These are phyloP conservation scores for Cercospora nicotianae DNA, from an alignment of 2,329 filamentous ascomycete species.

Conservation along the genomic window DNA sequence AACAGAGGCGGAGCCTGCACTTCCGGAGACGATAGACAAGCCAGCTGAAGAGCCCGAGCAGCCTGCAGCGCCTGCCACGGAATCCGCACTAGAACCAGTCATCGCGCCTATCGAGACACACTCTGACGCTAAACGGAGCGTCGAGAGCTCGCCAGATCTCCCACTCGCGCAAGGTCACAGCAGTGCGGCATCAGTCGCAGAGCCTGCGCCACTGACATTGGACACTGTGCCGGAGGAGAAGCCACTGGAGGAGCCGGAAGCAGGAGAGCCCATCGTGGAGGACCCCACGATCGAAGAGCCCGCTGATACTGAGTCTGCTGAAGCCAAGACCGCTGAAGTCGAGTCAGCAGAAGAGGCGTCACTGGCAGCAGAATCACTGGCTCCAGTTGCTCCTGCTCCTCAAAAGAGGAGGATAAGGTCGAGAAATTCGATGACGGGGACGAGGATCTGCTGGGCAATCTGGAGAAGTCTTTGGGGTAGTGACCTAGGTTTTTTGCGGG, in stretches of 20 bases:
- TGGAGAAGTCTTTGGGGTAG: slow-evolving; percentile 28
- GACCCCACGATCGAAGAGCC: neutral
- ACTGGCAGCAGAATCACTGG: neutral
- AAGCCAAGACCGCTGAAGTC: neutral
- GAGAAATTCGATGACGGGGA: slow-evolving; percentile 30
- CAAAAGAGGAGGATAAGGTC: slow-evolving; percentile 5
- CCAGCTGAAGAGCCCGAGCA: neutral
- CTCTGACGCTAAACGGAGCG: slow-evolving; percentile 28
- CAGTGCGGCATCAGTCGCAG: slow-evolving; percentile 38
- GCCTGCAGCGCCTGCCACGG: neutral
- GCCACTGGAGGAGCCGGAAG: neutral
- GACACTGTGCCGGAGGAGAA: slow-evolving; percentile 7
- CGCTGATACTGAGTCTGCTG: neutral
- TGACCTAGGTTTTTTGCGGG: neutral
- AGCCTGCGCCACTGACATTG: slow-evolving; percentile 20
- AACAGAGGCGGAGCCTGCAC: slow-evolving; percentile 13
- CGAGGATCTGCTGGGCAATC: slow-evolving; percentile 35
- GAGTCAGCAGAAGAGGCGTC: neutral
- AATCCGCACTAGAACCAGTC: neutral
- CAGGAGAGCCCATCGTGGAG: neutral
- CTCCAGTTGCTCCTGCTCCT: slow-evolving; percentile 2
- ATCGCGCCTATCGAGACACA: neutral
- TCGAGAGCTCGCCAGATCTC: slow-evolving; percentile 46
- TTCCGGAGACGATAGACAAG: neutral
- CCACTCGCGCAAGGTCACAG: slow-evolving; percentile 45